Evolutionary conservation across 805 yeast genomes (phyloP), one percentile per base, ranked within the genome.

Genomic region (Zygosaccharomyces siamensis): DNA sequence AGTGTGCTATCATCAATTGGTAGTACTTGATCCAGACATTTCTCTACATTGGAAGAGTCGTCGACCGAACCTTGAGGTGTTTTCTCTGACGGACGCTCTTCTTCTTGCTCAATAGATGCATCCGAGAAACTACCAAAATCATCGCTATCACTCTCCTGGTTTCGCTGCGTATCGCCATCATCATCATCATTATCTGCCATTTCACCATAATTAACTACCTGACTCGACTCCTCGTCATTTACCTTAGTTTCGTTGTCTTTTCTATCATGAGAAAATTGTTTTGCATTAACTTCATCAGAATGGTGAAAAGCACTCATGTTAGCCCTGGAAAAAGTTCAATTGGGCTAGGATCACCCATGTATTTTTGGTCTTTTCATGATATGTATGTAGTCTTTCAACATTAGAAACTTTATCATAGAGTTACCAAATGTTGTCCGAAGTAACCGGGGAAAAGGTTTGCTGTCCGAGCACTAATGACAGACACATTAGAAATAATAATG

Each of bases 41-140:
- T 41, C 23, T 26, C 23, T 20, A 36, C 38, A 10, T 43, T 28
- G 5, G 28, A 35, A 14, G 28, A 42, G 27, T 33, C 39, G 33
- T 26, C 43, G 11, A 30, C 23, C 7, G 14, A 32, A 24, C 32
- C 46, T 33, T 33, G 37, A 5, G 12, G 16, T 20, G 32, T 24
- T 16, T 35, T 36, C 11, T 26, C 28, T 10, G 28, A 7, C 11
- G 11, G 10, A 26, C 11, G 28, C 11, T 26, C 28, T 10, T 26
- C 28, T 4, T 50, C 58, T 7, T 49, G 48, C 30, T 58, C 65
- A 44, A 58, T 45, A 7, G 67, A 59, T 1, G 65, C 68, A 52
- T 64, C 69, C 18, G 67, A 64, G 43, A 66, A 66, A 39, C 59
- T 64, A n/a, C 69, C 70, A 50, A 65, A 66, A 49, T 63, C 69